Base-by-base conservation (phyloP, 164 flowering plant genomes). In the Buxus sempervirens region DNA sequence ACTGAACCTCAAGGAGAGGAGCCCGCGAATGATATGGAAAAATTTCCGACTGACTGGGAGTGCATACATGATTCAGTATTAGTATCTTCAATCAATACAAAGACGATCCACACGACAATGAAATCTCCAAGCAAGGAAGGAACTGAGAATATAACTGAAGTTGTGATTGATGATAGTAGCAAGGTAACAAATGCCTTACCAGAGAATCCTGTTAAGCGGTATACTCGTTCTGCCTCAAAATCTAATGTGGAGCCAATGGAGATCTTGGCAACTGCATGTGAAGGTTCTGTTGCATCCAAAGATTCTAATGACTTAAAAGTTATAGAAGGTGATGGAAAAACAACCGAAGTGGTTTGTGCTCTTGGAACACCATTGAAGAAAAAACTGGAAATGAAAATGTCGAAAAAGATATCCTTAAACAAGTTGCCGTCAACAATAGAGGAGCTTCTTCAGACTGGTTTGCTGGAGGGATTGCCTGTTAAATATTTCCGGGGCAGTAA, bases 381-480 rank as follows among this genome's bases (percentile, higher is more conserved):
- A 65, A 73, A 68, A 18, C 51, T 59, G 9, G 73, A 71, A 36
- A 71, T 63, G 73, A 77, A 72, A 36, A 65, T 64, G 65, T 71
- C 82, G 0, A 76, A 74, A 58, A 82, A 68, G 73, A 62, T 68
- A 54, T 70, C 64, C 54, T 36, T 28, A 54, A 82, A 74, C 73
- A 83, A 79, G 73, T 55, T 70, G 48, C 90, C 90, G 0, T 23
- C 76, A 10, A 85, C 69, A 62, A 68, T 87, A 60, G 84, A 79
- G 74, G 94, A 86, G 41, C 81, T 91, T 57, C 82, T 91, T 23
- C 86, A 73, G 27, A 85, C 88, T 5, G 92, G 96, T 27, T 65
- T 91, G 70, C 83, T 91, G 0, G 96, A 91, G 73, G 96, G 92
- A 14, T 27, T 79, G 22, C 54, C 58, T 27, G 93, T 91, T 36